Evolutionary conservation across 768 basidiomycete genomes (phyloP).

Genomic region (Suillus cothurnatus): DNA sequence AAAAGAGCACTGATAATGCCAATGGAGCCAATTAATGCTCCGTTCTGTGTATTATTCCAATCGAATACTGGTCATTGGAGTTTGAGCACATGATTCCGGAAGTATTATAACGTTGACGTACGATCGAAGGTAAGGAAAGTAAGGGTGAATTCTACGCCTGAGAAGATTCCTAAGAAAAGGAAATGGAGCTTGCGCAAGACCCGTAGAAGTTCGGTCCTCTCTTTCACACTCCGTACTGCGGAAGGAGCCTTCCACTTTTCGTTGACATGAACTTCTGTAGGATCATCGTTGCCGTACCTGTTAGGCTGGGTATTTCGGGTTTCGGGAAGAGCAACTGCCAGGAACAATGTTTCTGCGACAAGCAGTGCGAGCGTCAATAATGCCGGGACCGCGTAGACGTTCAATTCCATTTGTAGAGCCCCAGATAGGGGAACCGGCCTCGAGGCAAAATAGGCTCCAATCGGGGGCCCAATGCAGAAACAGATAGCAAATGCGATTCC

Average conservation of each 20-base stretch:
- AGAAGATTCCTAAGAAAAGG: constrained; percentile 86
- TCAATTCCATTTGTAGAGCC: constrained; percentile 65
- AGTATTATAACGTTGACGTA: constrained; percentile 40
- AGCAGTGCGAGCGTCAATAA: constrained; percentile 79
- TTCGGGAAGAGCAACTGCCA: constrained; percentile 79
- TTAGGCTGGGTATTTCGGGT: constrained; percentile 57
- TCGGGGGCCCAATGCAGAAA: constrained; percentile 89
- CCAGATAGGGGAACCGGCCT: constrained; percentile 66
- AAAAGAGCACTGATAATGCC: constrained; percentile 88
- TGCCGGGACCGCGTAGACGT: constrained; percentile 92
- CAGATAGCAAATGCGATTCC: constrained; percentile 97
- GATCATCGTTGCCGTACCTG: constrained; percentile 20
- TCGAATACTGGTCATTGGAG: constrained; percentile 64
- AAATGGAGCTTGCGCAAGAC: constrained; percentile 74
- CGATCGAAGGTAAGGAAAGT: constrained; percentile 93
- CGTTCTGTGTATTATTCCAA: constrained; percentile 89
- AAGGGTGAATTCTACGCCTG: constrained; percentile 95
- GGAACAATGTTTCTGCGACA: constrained; percentile 76
- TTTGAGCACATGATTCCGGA: not conserved
- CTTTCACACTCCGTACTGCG: constrained; percentile 33
- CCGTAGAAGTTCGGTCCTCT: constrained; percentile 59
- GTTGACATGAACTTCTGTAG: constrained; percentile 19
- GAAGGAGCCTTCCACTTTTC: constrained; percentile 17
- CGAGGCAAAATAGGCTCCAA: constrained; percentile 97
- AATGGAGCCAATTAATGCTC: constrained; percentile 80